These are phyloP conservation scores for Geum urbanum DNA, from an alignment of 306 rosid species.

Conservation along the genomic window DNA sequence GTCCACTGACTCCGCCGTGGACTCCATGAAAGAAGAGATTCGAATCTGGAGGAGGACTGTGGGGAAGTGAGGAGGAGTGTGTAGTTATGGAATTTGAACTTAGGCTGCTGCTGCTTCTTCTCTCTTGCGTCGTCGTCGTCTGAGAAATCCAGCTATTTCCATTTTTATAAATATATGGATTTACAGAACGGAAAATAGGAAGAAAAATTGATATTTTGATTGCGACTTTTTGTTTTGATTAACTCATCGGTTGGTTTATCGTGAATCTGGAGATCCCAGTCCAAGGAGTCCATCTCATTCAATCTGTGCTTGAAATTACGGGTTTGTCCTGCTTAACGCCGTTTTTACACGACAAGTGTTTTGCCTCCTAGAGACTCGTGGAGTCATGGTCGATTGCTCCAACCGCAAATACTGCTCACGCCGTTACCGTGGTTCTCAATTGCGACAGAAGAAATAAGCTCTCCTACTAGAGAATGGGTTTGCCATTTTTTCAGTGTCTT, in stretches of 20 bases:
- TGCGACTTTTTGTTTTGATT: too few species aligned
- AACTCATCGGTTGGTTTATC: too few species aligned
- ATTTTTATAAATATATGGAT: background rate
- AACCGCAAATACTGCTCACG: constrained; percentile 33
- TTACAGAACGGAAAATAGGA: too few species aligned
- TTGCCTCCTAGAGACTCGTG: background rate
- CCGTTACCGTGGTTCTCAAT: constrained; percentile 30
- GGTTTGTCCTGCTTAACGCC: too few species aligned
- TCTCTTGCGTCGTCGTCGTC: constrained; percentile 6
- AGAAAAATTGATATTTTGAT: too few species aligned
- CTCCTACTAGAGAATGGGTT: too few species aligned
- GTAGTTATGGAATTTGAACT: background rate
- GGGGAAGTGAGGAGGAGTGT: background rate
- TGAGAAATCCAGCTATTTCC: constrained; percentile 36
- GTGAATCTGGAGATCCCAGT: too few species aligned
- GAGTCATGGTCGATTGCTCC: constrained; percentile 4
- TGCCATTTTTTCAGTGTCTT: too few species aligned
- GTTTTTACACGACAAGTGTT: background rate
- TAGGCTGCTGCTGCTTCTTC: background rate
- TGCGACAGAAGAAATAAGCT: too few species aligned
- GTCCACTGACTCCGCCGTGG: constrained; percentile 41
- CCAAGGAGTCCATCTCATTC: too few species aligned
- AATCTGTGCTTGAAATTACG: too few species aligned
- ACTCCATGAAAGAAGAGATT: constrained; percentile 30
- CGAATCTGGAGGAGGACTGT: background rate